These are phyloP conservation scores for Pseudomonodictys pantanalensis DNA, from an alignment of 495 filamentous ascomycete genomes.

Conservation along the genomic window DNA sequence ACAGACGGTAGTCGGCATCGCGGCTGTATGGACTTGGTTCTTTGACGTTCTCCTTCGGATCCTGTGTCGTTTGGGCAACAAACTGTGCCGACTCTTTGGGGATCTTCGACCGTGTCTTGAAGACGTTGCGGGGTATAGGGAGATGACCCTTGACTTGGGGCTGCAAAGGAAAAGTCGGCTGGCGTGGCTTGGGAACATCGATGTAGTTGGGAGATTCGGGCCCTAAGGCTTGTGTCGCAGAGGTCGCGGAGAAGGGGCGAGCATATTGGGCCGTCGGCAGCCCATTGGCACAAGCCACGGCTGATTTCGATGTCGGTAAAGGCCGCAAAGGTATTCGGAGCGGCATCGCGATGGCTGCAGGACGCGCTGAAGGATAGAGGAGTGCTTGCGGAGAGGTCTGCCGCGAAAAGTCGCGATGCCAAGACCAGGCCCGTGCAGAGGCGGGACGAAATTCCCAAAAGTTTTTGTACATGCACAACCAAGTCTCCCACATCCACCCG, in stretches of 20 bases:
- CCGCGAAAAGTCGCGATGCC: slow-evolving; percentile 1
- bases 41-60: slow-evolving; percentile 31
- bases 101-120: slow-evolving; percentile 46
- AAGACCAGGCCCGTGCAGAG: background rate
- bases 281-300: slow-evolving; percentile 18
- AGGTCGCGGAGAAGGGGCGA: slow-evolving; percentile 48
- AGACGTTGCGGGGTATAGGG: slow-evolving; percentile 66
- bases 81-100: slow-evolving; percentile 57
- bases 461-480: background rate
- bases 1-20: slow-evolving; percentile 52
- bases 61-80: slow-evolving; percentile 45
- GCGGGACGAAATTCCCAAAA: background rate
- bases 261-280: slow-evolving; percentile 31
- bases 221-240: slow-evolving; percentile 39
- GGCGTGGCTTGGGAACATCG: slow-evolving; percentile 61
- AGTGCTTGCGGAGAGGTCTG: background rate
- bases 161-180: slow-evolving; percentile 45
- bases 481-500: background rate
- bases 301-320: slow-evolving; percentile 17
- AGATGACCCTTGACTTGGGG: slow-evolving; percentile 65
- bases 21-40: background rate
- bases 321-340: slow-evolving; percentile 29
- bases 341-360: slow-evolving; percentile 15
- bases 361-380: background rate
- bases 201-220: slow-evolving; percentile 75